phyloP scores from a whole-genome alignment of 768 basidiomycete genomes.

The Trametes cingulata region DNA sequence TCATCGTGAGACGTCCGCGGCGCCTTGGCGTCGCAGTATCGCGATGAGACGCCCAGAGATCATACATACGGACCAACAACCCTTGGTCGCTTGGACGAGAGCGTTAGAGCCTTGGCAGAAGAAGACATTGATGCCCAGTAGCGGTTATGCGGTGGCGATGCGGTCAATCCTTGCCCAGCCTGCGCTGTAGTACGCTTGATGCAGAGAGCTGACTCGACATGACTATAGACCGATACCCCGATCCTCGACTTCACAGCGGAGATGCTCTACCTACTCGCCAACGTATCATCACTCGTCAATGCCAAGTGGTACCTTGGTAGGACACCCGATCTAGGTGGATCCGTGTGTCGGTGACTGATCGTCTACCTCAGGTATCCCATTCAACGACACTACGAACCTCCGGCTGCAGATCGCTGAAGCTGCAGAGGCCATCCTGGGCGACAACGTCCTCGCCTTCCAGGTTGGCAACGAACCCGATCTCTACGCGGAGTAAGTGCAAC shows the following conservation, averaged over 20 bases:
- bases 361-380: constrained; percentile 54
- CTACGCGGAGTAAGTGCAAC: constrained; percentile 40
- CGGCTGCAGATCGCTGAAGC: constrained; percentile 54
- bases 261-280: constrained; percentile 49
- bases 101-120: constrained; percentile 30
- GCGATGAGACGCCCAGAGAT: constrained; percentile 41
- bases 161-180: constrained; percentile 33
- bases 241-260: constrained; percentile 49
- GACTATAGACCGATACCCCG: constrained; percentile 52
- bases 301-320: constrained; percentile 49
- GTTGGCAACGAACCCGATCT: constrained; percentile 82
- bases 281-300: constrained; percentile 43
- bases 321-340: background rate
- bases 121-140: constrained; percentile 30
- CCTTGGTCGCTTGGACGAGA: constrained; percentile 19
- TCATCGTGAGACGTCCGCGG: constrained; percentile 36
- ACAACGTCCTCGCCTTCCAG: constrained; percentile 63
- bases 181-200: background rate
- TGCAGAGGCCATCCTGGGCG: constrained; percentile 64
- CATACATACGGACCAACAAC: constrained; percentile 37
- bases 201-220: constrained; percentile 19
- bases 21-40: constrained; percentile 46
- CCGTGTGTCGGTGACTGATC: background rate
- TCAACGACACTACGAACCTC: constrained; percentile 62
- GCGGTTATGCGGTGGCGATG: constrained; percentile 27